Evolutionary conservation across 257 asterid species (phyloP).

Genomic region (Ocimum tenuiflorum): DNA sequence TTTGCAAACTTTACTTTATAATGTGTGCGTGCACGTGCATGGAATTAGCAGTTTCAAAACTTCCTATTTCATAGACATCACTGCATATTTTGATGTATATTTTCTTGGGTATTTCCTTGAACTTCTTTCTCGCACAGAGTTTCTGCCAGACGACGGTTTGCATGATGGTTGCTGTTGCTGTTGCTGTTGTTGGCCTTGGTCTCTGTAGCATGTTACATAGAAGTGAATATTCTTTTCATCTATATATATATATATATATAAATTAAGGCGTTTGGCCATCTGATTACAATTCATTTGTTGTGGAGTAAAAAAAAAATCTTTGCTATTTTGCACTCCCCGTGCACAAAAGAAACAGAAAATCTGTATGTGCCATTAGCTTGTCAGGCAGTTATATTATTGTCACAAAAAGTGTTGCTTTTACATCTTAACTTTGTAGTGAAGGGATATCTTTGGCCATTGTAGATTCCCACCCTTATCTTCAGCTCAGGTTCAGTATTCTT

Average conservation of each 20-base stretch:
- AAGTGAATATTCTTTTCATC: not conserved
- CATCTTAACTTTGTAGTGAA: too few species aligned
- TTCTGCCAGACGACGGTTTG: not conserved
- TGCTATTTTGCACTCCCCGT: too few species aligned
- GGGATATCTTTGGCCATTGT: too few species aligned
- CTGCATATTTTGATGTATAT: not conserved
- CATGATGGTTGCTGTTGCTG: not conserved
- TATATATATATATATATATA: not conserved
- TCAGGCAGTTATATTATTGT: not conserved
- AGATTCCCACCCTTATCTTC: not conserved
- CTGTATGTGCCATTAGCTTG: too few species aligned
- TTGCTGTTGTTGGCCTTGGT: not conserved
- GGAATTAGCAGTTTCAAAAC: not conserved
- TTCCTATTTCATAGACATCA: not conserved
- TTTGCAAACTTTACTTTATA: not conserved
- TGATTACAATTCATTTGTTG: conserved; percentile 5
- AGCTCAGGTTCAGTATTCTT: not conserved
- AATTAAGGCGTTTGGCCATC: not conserved
- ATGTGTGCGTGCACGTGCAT: not conserved
- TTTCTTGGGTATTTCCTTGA: not conserved
- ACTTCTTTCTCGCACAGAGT: not conserved
- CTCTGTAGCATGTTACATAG: conserved; percentile 1
- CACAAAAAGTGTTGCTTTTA: not conserved
- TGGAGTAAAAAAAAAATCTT: not conserved
- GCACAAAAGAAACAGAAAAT: too few species aligned